Percentiles rank a stretch among this genome's conserved stretches.
phyloP scores from a whole-genome alignment of 768 basidiomycete species.

The Boletellus emodensis region DNA sequence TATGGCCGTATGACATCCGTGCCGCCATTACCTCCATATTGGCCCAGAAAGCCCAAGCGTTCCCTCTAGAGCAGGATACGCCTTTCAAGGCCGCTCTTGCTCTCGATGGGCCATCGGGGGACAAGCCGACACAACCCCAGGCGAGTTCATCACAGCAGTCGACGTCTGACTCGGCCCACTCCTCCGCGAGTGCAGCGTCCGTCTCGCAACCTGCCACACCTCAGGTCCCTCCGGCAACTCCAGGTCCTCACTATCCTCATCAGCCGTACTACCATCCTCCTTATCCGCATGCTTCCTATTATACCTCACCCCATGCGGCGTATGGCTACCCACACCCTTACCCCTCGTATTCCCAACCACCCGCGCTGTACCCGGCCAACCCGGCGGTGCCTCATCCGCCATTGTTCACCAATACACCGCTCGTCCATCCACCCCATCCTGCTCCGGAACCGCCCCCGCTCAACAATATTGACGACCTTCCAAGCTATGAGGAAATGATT shows the following conservation, averaged over 20 bases:
- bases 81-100: conserved; percentile 11
- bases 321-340: conserved; percentile 40
- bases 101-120: conserved; percentile 9
- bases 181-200: conserved; percentile 19
- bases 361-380: conserved; percentile 30
- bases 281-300: conserved; percentile 69
- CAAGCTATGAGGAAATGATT: conserved; percentile 91
- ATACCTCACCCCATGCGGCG: conserved; percentile 39
- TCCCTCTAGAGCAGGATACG: conserved; percentile 10
- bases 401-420: conserved; percentile 35
- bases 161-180: conserved; percentile 23
- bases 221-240: background rate
- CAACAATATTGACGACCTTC: conserved; percentile 50
- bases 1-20: conserved; percentile 72
- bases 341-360: conserved; percentile 29
- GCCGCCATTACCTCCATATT: conserved; percentile 57
- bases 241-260: conserved; percentile 43
- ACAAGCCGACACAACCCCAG: conserved; percentile 14
- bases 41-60: conserved; percentile 22
- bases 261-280: conserved; percentile 55
- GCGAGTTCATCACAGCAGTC: conserved; percentile 17
- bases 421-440: conserved; percentile 32
- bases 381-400: conserved; percentile 27
- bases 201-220: conserved; percentile 13
- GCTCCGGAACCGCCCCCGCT: conserved; percentile 26